Conservation (phyloP, 306 rosid genomes). For the Crataegus laevigata region DNA sequence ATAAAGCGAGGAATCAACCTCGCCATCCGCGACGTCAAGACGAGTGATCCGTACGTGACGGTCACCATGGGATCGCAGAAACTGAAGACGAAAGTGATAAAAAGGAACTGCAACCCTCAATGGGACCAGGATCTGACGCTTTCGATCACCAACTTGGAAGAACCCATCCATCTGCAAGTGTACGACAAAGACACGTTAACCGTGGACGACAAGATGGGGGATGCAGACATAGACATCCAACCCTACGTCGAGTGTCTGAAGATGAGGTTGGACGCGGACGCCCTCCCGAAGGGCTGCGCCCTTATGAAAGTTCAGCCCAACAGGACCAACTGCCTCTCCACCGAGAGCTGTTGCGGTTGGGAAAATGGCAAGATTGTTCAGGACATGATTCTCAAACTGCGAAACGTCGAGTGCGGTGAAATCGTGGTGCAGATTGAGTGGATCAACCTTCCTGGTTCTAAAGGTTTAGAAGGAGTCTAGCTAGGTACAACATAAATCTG, state of each 20-base stretch:
- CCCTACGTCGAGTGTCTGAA: conserved; percentile 46
- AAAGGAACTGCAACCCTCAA: conserved; percentile 53
- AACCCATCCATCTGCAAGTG: conserved; percentile 48
- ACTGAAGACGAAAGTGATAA: conserved; percentile 52
- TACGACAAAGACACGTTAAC: conserved; percentile 67
- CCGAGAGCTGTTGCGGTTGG: conserved; percentile 69
- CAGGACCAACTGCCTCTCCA: conserved; percentile 45
- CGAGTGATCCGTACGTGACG: conserved; percentile 77
- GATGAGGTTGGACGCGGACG: conserved; percentile 31
- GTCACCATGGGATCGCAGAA: conserved; percentile 44
- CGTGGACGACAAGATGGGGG: conserved; percentile 77
- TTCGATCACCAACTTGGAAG: conserved; percentile 28
- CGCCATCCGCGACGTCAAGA: conserved; percentile 55
- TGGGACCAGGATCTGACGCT: conserved; percentile 90
- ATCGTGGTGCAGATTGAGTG: conserved; percentile 54
- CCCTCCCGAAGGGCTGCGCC: conserved; percentile 55
- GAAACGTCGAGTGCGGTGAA: conserved; percentile 73
- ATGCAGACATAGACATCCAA: conserved; percentile 62
- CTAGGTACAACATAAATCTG: background rate
- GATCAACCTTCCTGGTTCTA: conserved; percentile 43
- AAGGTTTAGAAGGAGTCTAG: conserved; percentile 16
- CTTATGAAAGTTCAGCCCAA: conserved; percentile 53
- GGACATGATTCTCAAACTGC: conserved; percentile 59
- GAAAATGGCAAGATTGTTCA: conserved; percentile 47
- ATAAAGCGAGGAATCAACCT: conserved; percentile 57